Conservation (phyloP, 78 protist species). For the Tieghemostelium lacteum region DNA sequence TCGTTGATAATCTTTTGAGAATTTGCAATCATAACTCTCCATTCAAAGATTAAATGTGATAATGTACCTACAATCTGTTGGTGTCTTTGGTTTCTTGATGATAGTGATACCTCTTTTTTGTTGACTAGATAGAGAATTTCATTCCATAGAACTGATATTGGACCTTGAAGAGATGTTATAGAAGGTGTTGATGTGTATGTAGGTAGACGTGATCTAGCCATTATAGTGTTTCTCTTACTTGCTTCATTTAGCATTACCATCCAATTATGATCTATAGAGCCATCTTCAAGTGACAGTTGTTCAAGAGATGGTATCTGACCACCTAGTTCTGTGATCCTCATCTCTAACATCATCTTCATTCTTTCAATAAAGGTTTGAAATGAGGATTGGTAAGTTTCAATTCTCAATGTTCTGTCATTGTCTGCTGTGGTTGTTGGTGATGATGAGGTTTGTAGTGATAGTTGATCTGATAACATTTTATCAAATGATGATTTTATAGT, state of each 20-base stretch:
- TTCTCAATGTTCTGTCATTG: background rate
- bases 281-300: background rate
- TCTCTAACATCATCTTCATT: background rate
- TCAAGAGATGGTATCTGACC: background rate
- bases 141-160: constrained; percentile 26
- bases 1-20: constrained; percentile 66
- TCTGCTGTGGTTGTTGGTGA: background rate
- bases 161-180: constrained; percentile 3
- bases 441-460: too few species aligned
- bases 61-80: background rate
- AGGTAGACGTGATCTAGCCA: constrained; percentile 22
- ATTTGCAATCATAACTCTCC: constrained; percentile 54
- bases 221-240: constrained; percentile 2
- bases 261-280: background rate
- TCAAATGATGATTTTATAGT: constrained; percentile 8
- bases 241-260: background rate
- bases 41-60: constrained; percentile 25
- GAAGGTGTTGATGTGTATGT: background rate
- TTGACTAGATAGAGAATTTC: constrained; percentile 9
- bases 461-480: background rate
- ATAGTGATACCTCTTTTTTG: background rate
- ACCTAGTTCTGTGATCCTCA: constrained; percentile 21
- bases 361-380: constrained; percentile 28
- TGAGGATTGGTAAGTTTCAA: constrained; percentile 37
- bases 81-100: background rate